Conservation (phyloP, 2,329 filamentous ascomycete genomes). For the Amphichorda felina region DNA sequence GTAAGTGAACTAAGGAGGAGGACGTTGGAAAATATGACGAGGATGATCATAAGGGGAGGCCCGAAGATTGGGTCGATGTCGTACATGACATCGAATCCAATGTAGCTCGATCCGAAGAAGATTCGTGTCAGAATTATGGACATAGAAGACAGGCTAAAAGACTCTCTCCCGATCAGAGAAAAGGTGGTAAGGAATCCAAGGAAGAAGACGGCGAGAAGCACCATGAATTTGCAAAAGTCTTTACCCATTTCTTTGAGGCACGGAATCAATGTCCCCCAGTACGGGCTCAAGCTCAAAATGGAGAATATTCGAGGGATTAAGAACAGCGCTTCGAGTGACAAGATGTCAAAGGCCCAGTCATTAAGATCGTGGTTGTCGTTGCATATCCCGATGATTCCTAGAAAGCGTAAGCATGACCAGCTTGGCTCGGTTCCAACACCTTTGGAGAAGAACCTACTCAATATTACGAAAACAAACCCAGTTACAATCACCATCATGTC, state of each 20-base stretch:
- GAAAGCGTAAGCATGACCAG: too few relatives aligned
- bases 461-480: constrained; percentile 56
- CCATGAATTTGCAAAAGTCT: constrained; percentile 78
- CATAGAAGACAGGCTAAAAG: constrained; percentile 55
- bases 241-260: constrained; percentile 92
- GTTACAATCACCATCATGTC: constrained; percentile 64
- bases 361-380: constrained; percentile 50
- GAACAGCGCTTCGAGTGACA: constrained; percentile 79
- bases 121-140: constrained; percentile 69
- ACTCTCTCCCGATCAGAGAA: constrained; percentile 61
- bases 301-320: constrained; percentile 84
- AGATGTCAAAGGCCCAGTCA: constrained; percentile 76
- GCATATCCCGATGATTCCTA: constrained; percentile 23
- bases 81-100: constrained; percentile 60
- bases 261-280: constrained; percentile 82
- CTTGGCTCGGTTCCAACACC: too few relatives aligned
- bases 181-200: constrained; percentile 84
- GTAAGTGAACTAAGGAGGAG: constrained; percentile 69
- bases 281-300: constrained; percentile 74
- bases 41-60: constrained; percentile 55
- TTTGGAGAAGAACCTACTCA: constrained; percentile 47
- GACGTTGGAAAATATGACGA: constrained; percentile 67
- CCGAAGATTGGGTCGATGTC: constrained; percentile 47
- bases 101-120: constrained; percentile 65
- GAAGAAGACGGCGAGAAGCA: constrained; percentile 71